phyloP scores from a whole-genome alignment of 2,329 filamentous ascomycete species.

The Hypoxylon sp. region DNA sequence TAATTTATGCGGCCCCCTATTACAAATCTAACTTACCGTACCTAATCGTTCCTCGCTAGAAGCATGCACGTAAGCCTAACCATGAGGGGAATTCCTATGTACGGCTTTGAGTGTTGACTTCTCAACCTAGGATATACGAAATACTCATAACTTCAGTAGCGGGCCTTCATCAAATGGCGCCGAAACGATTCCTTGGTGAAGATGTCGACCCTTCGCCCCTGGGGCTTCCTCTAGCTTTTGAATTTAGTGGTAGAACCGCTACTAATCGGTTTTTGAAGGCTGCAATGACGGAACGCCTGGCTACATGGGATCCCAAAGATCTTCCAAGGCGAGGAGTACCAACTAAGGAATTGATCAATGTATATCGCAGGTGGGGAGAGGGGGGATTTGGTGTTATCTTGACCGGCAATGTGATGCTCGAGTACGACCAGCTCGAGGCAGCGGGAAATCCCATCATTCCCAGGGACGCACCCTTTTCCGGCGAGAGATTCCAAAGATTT shows the following conservation, averaged over 20 bases:
- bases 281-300: conserved; percentile 72
- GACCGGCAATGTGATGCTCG: conserved; percentile 73
- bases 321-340: conserved; percentile 59
- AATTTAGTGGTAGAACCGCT: conserved; percentile 65
- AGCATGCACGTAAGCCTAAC: no score
- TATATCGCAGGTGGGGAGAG: conserved; percentile 70
- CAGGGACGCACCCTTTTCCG: conserved; percentile 62
- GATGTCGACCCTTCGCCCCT: conserved; percentile 51
- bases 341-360: conserved; percentile 55
- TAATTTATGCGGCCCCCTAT: no score
- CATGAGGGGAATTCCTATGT: no score
- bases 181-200: conserved; percentile 9
- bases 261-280: conserved; percentile 72
- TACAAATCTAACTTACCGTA: no score
- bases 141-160: no score
- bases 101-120: no score
- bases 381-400: conserved; percentile 67
- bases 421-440: conserved; percentile 69
- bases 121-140: no score
- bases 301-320: conserved; percentile 68
- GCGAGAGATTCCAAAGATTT: conserved; percentile 69
- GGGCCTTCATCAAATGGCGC: conserved; percentile 9
- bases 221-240: conserved; percentile 57
- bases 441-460: conserved; percentile 70
- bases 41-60: no score